A percentile compares a stretch with the other conserved stretches of the same genome.
These are phyloP conservation scores for Trichosanthes cucumerina DNA, from an alignment of 306 rosid genomes.

Conservation along the genomic window DNA sequence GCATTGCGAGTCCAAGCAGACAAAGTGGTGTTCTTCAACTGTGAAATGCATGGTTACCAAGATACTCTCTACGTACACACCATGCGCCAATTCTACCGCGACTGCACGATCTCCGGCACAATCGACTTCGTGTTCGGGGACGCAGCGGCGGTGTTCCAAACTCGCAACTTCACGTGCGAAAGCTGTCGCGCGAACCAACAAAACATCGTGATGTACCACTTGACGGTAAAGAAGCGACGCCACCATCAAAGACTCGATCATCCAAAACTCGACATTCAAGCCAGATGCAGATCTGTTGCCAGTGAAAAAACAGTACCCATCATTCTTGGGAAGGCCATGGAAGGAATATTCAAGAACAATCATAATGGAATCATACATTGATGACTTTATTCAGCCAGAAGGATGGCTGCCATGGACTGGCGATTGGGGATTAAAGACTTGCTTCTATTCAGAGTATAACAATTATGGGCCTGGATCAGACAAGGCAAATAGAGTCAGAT, in stretches of 20 bases:
- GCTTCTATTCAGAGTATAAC: conserved; percentile 39
- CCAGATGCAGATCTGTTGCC: conserved; percentile 29
- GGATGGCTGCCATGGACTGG: conserved; percentile 71
- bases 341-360: conserved; percentile 60
- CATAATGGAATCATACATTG: conserved; percentile 54
- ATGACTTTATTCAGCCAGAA: conserved; percentile 45
- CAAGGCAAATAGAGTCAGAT: conserved; percentile 32
- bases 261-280: conserved; percentile 36
- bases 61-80: conserved; percentile 76
- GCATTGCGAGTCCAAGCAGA: conserved; percentile 71
- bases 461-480: conserved; percentile 56
- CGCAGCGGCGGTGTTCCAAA: conserved; percentile 52
- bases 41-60: conserved; percentile 66
- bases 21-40: conserved; percentile 46
- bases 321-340: conserved; percentile 73
- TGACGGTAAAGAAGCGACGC: conserved; percentile 49
- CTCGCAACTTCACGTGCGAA: conserved; percentile 60
- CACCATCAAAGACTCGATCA: conserved; percentile 57
- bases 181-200: conserved; percentile 56
- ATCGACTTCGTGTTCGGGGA: conserved; percentile 84
- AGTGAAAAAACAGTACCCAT: conserved; percentile 22
- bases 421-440: conserved; percentile 26
- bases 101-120: conserved; percentile 56
- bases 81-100: conserved; percentile 71
- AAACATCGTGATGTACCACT: conserved; percentile 68